Percentiles rank a stretch among this genome's conserved stretches.
Conservation (phyloP, 495 filamentous ascomycete species). For the Cetradonia linearis region DNA sequence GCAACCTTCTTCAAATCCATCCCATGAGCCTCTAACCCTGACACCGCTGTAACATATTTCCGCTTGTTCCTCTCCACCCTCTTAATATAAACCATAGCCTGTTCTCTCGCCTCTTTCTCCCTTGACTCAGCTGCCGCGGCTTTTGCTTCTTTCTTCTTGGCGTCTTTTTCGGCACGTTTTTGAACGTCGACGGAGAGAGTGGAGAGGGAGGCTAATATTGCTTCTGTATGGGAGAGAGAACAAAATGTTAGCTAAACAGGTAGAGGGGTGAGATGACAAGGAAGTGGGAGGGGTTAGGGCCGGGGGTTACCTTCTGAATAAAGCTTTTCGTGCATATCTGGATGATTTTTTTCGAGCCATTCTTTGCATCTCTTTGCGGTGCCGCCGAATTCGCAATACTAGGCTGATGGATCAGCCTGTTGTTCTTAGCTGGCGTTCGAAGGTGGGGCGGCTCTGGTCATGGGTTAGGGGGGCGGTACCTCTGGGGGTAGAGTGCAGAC, state of each 20-base stretch:
- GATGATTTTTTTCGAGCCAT: constrained; percentile 73
- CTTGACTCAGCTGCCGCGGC: constrained; percentile 74
- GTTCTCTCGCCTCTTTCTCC: constrained; percentile 63
- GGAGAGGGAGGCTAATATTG: constrained; percentile 68
- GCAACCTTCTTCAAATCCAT: constrained; percentile 69
- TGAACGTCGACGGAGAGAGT: constrained; percentile 79
- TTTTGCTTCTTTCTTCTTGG: constrained; percentile 88
- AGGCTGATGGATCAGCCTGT: constrained; percentile 25
- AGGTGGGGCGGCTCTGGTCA: too few relatives aligned
- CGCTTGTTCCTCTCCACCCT: constrained; percentile 95
- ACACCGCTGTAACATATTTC: constrained; percentile 88
- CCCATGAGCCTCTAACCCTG: constrained; percentile 79
- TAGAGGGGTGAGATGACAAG: constrained; percentile 1
- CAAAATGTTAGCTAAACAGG: background rate
- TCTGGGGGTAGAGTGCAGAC: constrained; percentile 91
- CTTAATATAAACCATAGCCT: constrained; percentile 81
- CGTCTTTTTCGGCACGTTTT: constrained; percentile 87
- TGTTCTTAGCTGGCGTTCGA: constrained; percentile 25
- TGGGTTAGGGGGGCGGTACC: constrained; percentile 41
- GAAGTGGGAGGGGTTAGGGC: background rate
- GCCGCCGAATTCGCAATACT: constrained; percentile 98
- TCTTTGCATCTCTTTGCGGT: constrained; percentile 97
- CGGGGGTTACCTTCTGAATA: constrained; percentile 64
- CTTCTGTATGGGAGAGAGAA: constrained; percentile 46
- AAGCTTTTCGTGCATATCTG: constrained; percentile 60